Conservation (phyloP, 805 yeast genomes). For the Saturnispora sekii region DNA sequence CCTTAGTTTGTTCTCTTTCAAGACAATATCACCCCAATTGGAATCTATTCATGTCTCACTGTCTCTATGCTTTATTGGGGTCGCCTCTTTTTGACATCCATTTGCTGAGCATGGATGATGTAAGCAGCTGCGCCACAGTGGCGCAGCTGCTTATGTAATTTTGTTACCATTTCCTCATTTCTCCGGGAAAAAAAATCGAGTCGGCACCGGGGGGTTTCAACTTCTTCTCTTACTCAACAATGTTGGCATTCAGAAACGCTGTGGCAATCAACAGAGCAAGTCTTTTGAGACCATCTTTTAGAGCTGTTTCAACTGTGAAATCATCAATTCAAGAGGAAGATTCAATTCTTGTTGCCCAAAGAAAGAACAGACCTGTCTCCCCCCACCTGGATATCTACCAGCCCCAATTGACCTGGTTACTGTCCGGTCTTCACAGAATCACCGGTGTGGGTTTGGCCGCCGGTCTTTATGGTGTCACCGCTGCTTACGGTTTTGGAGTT, state of each 20-base stretch:
- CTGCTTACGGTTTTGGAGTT: conserved; percentile 64
- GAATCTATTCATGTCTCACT: too few species aligned
- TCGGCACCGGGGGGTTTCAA: conserved; percentile 8
- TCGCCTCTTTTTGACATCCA: too few species aligned
- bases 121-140: neutral
- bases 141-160: neutral
- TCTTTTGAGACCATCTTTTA: conserved; percentile 17
- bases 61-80: too few species aligned
- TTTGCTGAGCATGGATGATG: neutral
- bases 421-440: conserved; percentile 80
- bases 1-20: too few species aligned
- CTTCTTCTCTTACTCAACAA: conserved; percentile 8
- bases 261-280: conserved; percentile 10
- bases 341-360: conserved; percentile 64
- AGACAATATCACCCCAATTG: too few species aligned
- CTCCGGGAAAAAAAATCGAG: conserved; percentile 1
- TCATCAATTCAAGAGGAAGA: conserved; percentile 58
- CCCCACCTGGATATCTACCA: conserved; percentile 87
- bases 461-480: conserved; percentile 69
- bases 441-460: conserved; percentile 78
- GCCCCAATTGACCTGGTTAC: conserved; percentile 78
- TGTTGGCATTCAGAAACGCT: conserved; percentile 16
- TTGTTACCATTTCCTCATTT: neutral
- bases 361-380: conserved; percentile 80
- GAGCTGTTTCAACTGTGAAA: conserved; percentile 32